Evolutionary conservation across 345 rosid genomes (phyloP).

Genomic region (Garcia nutans): DNA sequence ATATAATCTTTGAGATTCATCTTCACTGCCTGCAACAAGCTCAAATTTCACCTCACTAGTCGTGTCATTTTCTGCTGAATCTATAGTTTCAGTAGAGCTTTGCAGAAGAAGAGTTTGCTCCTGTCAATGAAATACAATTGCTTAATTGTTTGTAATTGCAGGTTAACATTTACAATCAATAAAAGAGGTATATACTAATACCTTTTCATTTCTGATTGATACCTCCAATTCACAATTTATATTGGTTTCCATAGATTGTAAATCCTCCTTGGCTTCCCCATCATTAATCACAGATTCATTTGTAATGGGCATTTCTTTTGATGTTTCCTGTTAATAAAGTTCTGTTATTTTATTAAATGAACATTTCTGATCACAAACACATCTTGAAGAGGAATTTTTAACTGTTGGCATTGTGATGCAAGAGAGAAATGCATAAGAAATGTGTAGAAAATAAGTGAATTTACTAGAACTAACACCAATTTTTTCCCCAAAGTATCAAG

Average conservation of each 20-base stretch:
- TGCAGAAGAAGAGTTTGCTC: constrained; percentile 23
- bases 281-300: not conserved
- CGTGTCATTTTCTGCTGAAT: constrained; percentile 2
- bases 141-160: no score
- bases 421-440: not conserved
- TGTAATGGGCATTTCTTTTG: not conserved
- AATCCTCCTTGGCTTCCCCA: constrained; percentile 12
- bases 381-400: not conserved
- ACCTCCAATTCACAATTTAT: constrained; percentile 17
- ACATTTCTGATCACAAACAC: not conserved
- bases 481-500: not conserved
- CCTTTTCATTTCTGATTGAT: constrained; percentile 7
- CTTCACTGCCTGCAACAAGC: constrained; percentile 9
- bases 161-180: no score
- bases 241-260: constrained; percentile 1
- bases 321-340: constrained; percentile 32
- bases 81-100: constrained; percentile 5
- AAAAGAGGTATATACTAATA: not conserved
- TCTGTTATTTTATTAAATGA: constrained; percentile 3
- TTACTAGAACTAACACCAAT: not conserved
- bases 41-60: constrained; percentile 14
- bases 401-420: not conserved
- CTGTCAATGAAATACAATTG: not conserved
- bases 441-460: not conserved
- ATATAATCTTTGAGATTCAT: constrained; percentile 4